Evolutionary conservation across 805 yeast genomes (phyloP), one percentile per base, ranked within the genome.

Genomic region (Jamesozyma lodderae): DNA sequence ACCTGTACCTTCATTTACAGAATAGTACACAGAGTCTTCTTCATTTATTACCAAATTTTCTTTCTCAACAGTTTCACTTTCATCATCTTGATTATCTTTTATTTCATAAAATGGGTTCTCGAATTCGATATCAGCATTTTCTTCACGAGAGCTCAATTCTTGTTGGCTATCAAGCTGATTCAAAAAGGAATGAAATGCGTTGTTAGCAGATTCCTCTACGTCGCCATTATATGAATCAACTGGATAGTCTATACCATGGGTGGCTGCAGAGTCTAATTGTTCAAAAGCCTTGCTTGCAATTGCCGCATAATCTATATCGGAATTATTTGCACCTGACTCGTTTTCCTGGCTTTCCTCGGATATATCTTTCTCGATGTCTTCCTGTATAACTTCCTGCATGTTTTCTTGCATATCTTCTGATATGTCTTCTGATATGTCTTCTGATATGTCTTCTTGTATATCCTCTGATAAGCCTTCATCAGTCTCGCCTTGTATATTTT

Each of bases 1-100:
- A 13, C 13, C 21, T 17, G 30, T 26, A 2, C 26, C 21, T 21
- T 48, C 47, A 18, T 41, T 43, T 10, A 41, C 46, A 4, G 53
- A 49, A 25, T 38, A 48, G 28, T 43, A 51, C 3, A 43, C 31
- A 4, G 51, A 41, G 5, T 38, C 33, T 6, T 45, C 47, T 33
- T 38, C 37, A 1, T 7, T 16, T 29, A 7, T 29, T 7, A 29
- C 8, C 9, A 19, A 15, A 20, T 20, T 14, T 18, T 31, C 33
- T 13, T 20, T 31, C 13, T 8, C 10, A 8, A 16, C n/a, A 6
- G 18, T 14, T 14, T 15, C 9, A 15, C 6, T 15, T 6, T 6
- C 9, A 11, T 28, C 31, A 28, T 26, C 29, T 27, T 27, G 30
- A 10, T 27, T 27, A 9, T 27, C 30, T 4, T 14, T 4, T 11